phyloP scores from a whole-genome alignment of 257 asterid species.

The Salvia rosmarinus region DNA sequence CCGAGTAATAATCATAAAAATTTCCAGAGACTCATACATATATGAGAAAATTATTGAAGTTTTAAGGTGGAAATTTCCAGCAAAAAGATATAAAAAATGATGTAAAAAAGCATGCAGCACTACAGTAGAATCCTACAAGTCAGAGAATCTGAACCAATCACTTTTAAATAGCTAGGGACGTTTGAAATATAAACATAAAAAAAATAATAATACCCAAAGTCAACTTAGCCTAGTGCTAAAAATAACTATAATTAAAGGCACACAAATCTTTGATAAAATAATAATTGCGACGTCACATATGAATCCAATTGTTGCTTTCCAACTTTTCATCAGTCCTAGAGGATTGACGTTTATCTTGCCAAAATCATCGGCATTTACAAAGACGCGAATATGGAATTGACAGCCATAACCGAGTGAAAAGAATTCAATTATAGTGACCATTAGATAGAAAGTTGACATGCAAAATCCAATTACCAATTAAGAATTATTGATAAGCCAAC shows the following conservation, averaged over 20 bases:
- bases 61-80: not conserved
- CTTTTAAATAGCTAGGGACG: conserved; percentile 2
- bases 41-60: not conserved
- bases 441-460: conserved; percentile 14
- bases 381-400: conserved; percentile 26
- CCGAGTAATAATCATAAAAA: not conserved
- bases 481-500: not conserved
- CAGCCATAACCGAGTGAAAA: not conserved
- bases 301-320: conserved; percentile 31
- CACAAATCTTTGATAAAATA: not conserved
- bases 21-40: not conserved
- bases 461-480: conserved; percentile 14
- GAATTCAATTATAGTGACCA: conserved; percentile 15
- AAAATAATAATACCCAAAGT: conserved; percentile 23
- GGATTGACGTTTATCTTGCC: conserved; percentile 40
- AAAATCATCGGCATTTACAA: conserved; percentile 32
- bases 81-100: conserved; percentile 10
- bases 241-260: not conserved
- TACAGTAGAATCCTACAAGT: not conserved
- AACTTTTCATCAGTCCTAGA: conserved; percentile 19
- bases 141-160: conserved; percentile 12
- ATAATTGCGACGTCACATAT: conserved; percentile 13
- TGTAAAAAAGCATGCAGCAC: conserved; percentile 21
- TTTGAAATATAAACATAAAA: conserved; percentile 15
- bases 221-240: conserved; percentile 30